Evolutionary conservation across 2,329 filamentous ascomycete genomes (phyloP), one percentile per base, ranked within the genome.

Genomic region (Keithomyces neogunnii): DNA sequence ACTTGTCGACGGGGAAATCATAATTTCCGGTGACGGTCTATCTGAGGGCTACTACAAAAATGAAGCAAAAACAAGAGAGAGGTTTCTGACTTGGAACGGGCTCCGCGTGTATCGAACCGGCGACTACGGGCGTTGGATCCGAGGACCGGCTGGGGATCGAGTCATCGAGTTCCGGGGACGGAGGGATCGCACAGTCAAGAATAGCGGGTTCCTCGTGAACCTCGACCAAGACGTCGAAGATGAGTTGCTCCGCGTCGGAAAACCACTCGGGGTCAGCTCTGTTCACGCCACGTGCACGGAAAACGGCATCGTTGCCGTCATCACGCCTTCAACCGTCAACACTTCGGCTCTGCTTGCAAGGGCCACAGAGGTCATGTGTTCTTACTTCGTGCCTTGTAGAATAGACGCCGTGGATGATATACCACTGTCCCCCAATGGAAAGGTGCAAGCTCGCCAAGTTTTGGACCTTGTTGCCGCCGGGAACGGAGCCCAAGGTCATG

Each of bases 121-220:
- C 13, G 51, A 50, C 9, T 52, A 50, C 33, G 51, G 47, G 1
- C 47, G 51, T 31, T 52, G 47, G 51, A 43, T 52, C 10, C 47
- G 28, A 28, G 43, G 35, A 4, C 39, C 51, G 2, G 29, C 35
- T 7, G 51, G 51, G 28, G 51, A 42, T 33, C 47, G 51, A 31
- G 36, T 52, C 5, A 13, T 52, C 3, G 51, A 52, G 40, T 52
- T 52, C 30, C 48, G 51, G 2, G 51, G 51, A 36, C 47, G 51
- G 13, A 50, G 46, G 47, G 51, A 52, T 31, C 48, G 51, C 35
- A 52, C 47, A 11, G 51, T 52, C 8, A 52, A 52, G 47, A 52
- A 52, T 26, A 45, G 47, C 5, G 51, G 51, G 1, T 50, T 50
- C 28, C 47, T 52, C 8, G 51, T 52, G 28, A 52, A 52, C 38